Conservation (phyloP, 257 asterid species). For the Solanum microdontum region DNA sequence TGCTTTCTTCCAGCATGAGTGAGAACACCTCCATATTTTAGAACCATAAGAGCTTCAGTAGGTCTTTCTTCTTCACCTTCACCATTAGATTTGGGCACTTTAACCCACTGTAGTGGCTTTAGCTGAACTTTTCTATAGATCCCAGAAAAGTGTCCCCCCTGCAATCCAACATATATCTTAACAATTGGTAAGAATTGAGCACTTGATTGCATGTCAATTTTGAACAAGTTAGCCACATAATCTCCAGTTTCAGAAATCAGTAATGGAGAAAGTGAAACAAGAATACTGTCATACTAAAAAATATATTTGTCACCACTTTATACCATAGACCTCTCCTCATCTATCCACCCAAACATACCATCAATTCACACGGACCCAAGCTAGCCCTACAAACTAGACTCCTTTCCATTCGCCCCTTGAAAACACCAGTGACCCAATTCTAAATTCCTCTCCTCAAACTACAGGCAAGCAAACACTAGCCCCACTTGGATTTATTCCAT, state of each 20-base stretch:
- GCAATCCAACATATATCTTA: constrained; percentile 12
- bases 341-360: not conserved
- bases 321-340: not conserved
- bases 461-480: not conserved
- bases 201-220: not conserved
- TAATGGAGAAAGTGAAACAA: not conserved
- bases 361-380: not conserved
- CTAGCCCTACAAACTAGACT: not conserved
- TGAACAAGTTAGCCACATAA: not conserved
- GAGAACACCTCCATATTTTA: constrained; percentile 97
- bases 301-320: not conserved
- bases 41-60: constrained; percentile 91
- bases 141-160: constrained; percentile 99
- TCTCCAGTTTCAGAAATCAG: not conserved
- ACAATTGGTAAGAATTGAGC: not conserved
- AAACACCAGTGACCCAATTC: not conserved
- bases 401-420: not conserved
- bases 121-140: constrained; percentile 93
- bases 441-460: not conserved
- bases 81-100: constrained; percentile 57
- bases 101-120: constrained; percentile 88
- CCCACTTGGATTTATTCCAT: not conserved
- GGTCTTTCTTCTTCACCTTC: constrained; percentile 95
- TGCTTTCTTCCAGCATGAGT: constrained; percentile 98
- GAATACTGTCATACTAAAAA: not conserved